Evolutionary conservation across 116 monocot species (phyloP).

Genomic region (Posidonia oceanica): DNA sequence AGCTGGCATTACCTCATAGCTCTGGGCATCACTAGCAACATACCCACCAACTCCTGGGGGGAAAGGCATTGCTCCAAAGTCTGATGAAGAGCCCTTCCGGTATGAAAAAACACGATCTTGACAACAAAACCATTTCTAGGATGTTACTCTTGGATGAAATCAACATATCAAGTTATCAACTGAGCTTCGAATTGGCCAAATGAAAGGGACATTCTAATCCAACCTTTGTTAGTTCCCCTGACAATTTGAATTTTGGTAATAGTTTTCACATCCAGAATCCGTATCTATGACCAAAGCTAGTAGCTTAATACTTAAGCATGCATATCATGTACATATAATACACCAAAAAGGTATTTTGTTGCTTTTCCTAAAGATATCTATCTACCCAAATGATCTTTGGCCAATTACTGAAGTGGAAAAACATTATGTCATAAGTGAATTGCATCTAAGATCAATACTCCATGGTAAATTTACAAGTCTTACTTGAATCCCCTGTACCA

Average conservation of each 20-base stretch:
- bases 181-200: background rate
- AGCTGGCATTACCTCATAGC: slow-evolving; percentile 73
- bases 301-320: background rate
- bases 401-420: no score
- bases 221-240: background rate
- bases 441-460: background rate
- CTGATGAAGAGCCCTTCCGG: slow-evolving; percentile 63
- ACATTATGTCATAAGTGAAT: no score
- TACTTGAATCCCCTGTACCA: slow-evolving; percentile 63
- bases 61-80: slow-evolving; percentile 76
- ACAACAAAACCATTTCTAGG: slow-evolving; percentile 72
- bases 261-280: background rate
- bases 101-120: slow-evolving; percentile 64
- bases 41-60: slow-evolving; percentile 89
- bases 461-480: slow-evolving; percentile 17
- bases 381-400: no score
- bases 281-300: background rate
- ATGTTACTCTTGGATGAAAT: slow-evolving; percentile 26
- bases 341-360: no score
- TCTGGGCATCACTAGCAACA: slow-evolving; percentile 21
- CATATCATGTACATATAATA: no score
- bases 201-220: background rate
- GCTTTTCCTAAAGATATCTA: no score
- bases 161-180: slow-evolving; percentile 3
- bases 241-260: background rate